phyloP scores from a whole-genome alignment of 2,329 filamentous ascomycete species.

The Phialocephala subalpina region DNA sequence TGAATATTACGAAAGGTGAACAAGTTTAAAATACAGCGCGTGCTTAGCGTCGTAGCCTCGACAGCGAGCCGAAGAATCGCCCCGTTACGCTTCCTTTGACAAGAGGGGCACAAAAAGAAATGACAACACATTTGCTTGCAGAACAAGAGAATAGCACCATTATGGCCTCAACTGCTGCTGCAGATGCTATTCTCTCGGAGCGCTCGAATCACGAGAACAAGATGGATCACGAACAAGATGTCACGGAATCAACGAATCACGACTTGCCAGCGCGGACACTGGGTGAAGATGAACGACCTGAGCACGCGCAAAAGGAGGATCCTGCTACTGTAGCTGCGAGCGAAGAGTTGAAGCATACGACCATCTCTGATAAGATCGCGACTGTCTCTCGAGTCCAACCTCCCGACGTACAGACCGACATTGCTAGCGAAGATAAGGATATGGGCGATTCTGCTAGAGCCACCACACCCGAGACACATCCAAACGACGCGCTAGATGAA shows the following conservation, averaged over 20 bases:
- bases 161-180: slow-evolving; percentile 36
- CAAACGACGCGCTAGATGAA: slow-evolving; percentile 50
- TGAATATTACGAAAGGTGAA: not conserved
- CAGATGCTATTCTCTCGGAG: slow-evolving; percentile 27
- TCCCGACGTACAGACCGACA: slow-evolving; percentile 38
- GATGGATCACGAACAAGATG: slow-evolving; percentile 30
- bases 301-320: slow-evolving; percentile 55
- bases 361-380: slow-evolving; percentile 60
- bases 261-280: slow-evolving; percentile 38
- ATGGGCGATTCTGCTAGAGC: slow-evolving; percentile 36
- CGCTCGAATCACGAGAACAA: slow-evolving; percentile 24
- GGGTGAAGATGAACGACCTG: slow-evolving; percentile 30
- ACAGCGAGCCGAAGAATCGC: not conserved
- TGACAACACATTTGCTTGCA: slow-evolving; percentile 26
- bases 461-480: slow-evolving; percentile 43
- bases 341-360: slow-evolving; percentile 70
- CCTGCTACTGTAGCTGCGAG: slow-evolving; percentile 69
- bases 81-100: not conserved
- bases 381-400: slow-evolving; percentile 37
- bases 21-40: not conserved
- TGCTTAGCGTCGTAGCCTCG: not conserved
- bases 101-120: slow-evolving; percentile 16
- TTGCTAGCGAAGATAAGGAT: slow-evolving; percentile 41
- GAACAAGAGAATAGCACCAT: slow-evolving; percentile 22
- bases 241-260: slow-evolving; percentile 37